phyloP scores from a whole-genome alignment of 306 rosid genomes.

The Crataegus laevigata region DNA sequence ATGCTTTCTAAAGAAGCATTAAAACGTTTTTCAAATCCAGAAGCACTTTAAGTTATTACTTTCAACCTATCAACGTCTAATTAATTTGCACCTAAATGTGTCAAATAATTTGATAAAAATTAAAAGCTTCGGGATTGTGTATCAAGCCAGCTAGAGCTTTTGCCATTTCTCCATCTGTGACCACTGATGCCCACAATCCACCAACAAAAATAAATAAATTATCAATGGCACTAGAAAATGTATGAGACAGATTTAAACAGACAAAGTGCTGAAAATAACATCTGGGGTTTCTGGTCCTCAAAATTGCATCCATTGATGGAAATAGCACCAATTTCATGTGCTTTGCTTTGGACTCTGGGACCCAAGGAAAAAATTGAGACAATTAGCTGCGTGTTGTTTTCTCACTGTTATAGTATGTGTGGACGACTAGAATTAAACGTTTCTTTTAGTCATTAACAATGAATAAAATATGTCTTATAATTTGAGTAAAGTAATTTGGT shows the following conservation, averaged over 20 bases:
- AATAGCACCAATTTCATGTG: neutral
- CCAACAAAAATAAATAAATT: neutral
- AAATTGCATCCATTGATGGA: neutral
- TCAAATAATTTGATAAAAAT: neutral
- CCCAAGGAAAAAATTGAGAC: neutral
- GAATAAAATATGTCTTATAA: too few species aligned
- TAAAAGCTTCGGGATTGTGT: neutral
- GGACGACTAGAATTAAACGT: too few species aligned
- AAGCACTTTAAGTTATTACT: neutral
- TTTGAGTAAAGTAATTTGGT: too few species aligned
- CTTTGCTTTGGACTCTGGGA: neutral
- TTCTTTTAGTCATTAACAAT: too few species aligned
- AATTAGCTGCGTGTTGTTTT: too few species aligned
- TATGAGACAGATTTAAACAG: neutral
- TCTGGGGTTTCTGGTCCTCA: neutral
- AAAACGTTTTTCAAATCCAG: too few species aligned
- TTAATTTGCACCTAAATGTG: neutral
- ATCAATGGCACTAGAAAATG: neutral
- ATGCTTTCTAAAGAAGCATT: too few species aligned
- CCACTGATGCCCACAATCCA: neutral
- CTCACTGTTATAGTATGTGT: too few species aligned
- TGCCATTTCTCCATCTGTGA: neutral
- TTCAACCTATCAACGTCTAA: neutral
- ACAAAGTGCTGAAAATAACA: slow-evolving; percentile 3
- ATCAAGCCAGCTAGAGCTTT: neutral